Percentiles rank a stretch among this genome's conserved stretches.
These are phyloP conservation scores for Colletotrichum sp. DNA, from an alignment of 2,329 filamentous ascomycete genomes.

Conservation along the genomic window DNA sequence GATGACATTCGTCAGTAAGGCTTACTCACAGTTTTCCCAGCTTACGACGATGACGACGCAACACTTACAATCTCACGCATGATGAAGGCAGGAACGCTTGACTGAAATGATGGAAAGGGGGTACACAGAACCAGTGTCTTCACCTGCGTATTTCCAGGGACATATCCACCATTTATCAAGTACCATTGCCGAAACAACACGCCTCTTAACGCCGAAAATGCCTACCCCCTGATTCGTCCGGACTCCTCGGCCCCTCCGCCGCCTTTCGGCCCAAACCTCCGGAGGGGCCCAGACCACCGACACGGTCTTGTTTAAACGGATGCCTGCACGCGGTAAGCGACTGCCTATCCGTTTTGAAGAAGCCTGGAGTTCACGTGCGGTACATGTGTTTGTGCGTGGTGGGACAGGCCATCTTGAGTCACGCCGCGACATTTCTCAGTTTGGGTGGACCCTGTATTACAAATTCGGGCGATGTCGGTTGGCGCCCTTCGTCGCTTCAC, in stretches of 20 bases:
- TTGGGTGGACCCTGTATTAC: background rate
- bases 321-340: background rate
- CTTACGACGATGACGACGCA: background rate
- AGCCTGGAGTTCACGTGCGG: background rate
- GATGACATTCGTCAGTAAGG: slow-evolving; percentile 56
- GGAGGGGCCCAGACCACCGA: background rate
- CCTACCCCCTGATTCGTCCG: background rate
- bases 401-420: background rate
- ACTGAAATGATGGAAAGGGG: background rate
- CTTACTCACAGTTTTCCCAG: background rate
- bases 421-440: background rate
- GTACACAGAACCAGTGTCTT: background rate
- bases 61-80: slow-evolving; percentile 70
- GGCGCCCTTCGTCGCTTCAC: background rate
- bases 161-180: background rate
- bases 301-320: background rate
- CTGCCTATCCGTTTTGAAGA: background rate
- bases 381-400: background rate
- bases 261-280: background rate
- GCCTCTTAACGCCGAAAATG: background rate
- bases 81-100: slow-evolving; percentile 33
- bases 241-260: background rate
- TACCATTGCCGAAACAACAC: background rate
- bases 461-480: background rate
- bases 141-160: background rate